phyloP scores from a whole-genome alignment of 192 early-diverging fungal species.

The Haplosporangium gracile region DNA sequence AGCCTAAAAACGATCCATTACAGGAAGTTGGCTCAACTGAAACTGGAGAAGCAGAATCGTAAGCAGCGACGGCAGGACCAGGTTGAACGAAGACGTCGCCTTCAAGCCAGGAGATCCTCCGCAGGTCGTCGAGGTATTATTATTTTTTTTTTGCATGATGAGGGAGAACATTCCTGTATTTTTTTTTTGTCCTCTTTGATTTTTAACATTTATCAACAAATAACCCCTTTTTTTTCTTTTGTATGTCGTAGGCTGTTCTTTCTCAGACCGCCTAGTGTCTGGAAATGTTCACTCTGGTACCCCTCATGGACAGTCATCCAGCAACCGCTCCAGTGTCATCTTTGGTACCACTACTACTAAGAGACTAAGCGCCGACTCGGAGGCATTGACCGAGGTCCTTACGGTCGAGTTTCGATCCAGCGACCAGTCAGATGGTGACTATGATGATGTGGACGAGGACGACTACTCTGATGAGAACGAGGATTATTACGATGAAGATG shows the following conservation, averaged over 20 bases:
- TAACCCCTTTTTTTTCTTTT: background rate
- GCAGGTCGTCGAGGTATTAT: background rate
- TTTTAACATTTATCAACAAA: background rate
- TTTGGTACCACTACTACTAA: background rate
- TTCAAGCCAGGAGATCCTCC: background rate
- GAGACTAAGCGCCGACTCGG: background rate
- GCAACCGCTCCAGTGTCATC: background rate
- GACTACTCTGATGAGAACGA: background rate
- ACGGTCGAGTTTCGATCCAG: slow-evolving; percentile 30
- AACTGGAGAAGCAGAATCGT: slow-evolving; percentile 24
- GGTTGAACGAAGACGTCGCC: background rate
- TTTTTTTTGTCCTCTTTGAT: background rate
- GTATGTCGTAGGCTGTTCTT: background rate
- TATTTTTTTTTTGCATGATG: background rate
- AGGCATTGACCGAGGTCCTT: slow-evolving; percentile 10
- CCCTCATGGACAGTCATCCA: background rate
- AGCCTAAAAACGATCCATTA: slow-evolving; percentile 38
- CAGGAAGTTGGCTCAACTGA: slow-evolving; percentile 20
- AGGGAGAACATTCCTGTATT: too few relatives aligned
- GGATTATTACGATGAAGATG: background rate
- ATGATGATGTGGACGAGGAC: background rate
- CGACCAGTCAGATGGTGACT: slow-evolving; percentile 14
- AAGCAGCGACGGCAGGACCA: background rate
- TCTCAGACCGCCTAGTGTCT: background rate
- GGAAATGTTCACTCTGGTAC: background rate